Conservation (phyloP, 495 filamentous ascomycete species). For the Cryomyces minteri region DNA sequence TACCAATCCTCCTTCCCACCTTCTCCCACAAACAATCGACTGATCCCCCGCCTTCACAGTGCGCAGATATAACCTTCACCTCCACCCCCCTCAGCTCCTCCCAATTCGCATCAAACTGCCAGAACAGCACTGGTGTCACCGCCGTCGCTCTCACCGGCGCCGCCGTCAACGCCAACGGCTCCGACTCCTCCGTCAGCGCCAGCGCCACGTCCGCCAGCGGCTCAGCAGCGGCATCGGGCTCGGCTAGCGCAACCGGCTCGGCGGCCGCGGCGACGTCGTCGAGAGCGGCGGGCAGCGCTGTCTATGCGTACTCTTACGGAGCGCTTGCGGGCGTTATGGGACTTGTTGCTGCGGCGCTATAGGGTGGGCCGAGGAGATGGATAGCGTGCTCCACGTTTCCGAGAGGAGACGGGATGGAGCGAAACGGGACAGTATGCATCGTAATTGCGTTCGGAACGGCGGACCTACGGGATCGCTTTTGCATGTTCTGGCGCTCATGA, state of each 20-base stretch:
- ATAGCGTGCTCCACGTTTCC: no score
- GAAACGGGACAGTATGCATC: no score
- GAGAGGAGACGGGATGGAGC: no score
- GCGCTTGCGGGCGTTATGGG: no score
- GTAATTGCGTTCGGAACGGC: no score
- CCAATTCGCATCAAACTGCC: slow-evolving; percentile 28
- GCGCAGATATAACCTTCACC: slow-evolving; percentile 42
- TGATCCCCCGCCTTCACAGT: slow-evolving; percentile 21
- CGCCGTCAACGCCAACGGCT: not conserved
- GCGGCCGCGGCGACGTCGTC: not conserved
- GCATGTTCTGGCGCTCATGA: no score
- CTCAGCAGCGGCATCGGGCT: not conserved
- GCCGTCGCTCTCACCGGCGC: slow-evolving; percentile 14
- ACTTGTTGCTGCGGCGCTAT: no score
- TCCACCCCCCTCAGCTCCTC: slow-evolving; percentile 15
- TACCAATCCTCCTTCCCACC: not conserved
- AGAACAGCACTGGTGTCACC: slow-evolving; percentile 32
- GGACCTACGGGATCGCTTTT: no score
- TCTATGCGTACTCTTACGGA: no score
- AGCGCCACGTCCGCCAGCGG: not conserved
- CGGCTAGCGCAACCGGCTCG: not conserved
- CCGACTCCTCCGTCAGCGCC: not conserved
- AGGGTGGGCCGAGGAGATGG: no score
- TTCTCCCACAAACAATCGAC: not conserved
- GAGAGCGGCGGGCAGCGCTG: no score